Evolutionary conservation across 331 rosid genomes (phyloP).

Genomic region (Quercus lobata): DNA sequence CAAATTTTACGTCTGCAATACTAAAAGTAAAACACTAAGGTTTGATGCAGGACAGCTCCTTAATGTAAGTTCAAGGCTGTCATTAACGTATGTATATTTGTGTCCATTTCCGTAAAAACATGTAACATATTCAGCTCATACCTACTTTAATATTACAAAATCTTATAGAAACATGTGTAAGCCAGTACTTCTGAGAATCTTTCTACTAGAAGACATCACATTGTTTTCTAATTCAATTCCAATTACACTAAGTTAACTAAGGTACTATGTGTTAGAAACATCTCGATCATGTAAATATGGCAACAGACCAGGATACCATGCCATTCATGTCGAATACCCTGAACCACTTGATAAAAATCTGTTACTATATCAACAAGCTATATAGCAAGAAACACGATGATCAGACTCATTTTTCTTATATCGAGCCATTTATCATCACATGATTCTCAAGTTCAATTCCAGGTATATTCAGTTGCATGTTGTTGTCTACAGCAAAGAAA

Average conservation of each 20-base stretch:
- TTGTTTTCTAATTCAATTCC: background rate
- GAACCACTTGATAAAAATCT: background rate
- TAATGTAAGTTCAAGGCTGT: too few relatives aligned
- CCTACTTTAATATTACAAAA: background rate
- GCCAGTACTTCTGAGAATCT: background rate
- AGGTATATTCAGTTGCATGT: background rate
- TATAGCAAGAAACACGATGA: constrained; percentile 1
- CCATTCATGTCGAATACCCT: background rate
- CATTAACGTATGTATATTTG: too few relatives aligned
- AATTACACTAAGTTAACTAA: background rate
- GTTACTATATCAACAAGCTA: background rate
- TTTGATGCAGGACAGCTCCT: too few relatives aligned
- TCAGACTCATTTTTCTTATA: background rate
- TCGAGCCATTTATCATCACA: background rate
- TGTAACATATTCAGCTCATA: background rate
- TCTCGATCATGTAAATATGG: background rate
- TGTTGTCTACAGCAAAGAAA: background rate
- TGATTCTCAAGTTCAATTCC: background rate
- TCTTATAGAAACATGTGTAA: background rate
- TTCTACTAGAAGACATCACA: background rate
- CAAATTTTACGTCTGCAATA: too few relatives aligned
- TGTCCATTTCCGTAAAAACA: background rate
- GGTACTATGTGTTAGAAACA: background rate
- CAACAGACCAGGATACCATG: background rate
- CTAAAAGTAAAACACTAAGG: too few relatives aligned